These are phyloP conservation scores for Leccinum uliginosum DNA, from an alignment of 768 basidiomycete genomes.

Conservation along the genomic window DNA sequence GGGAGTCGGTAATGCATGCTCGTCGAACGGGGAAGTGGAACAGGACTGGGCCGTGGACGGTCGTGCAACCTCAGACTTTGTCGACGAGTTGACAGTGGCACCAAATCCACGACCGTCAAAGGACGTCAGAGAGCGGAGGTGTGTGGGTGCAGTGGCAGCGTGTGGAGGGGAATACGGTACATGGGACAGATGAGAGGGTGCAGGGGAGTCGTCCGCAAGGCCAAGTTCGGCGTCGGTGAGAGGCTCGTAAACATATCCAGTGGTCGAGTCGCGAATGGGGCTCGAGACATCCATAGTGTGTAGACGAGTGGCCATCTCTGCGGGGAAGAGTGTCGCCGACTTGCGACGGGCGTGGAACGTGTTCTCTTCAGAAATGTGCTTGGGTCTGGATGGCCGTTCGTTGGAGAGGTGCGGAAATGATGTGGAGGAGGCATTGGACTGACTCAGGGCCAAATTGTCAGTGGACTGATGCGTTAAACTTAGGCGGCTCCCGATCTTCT, in stretches of 20 bases:
- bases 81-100: not conserved
- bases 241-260: slow-evolving; percentile 26
- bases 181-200: slow-evolving; percentile 16
- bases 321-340: slow-evolving; percentile 31
- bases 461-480: slow-evolving; percentile 23
- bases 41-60: slow-evolving; percentile 13
- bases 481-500: slow-evolving; percentile 30
- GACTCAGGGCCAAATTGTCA: slow-evolving; percentile 24
- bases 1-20: slow-evolving; percentile 48
- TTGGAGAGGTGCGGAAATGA: slow-evolving; percentile 22
- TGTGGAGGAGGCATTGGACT: slow-evolving; percentile 22
- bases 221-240: slow-evolving; percentile 30
- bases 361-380: slow-evolving; percentile 27
- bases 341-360: slow-evolving; percentile 34
- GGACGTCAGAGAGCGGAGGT: slow-evolving; percentile 23
- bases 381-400: slow-evolving; percentile 24
- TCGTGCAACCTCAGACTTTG: slow-evolving; percentile 10
- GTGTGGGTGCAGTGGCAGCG: slow-evolving; percentile 8
- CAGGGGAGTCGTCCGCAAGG: slow-evolving; percentile 5
- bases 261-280: slow-evolving; percentile 20
- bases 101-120: slow-evolving; percentile 12
- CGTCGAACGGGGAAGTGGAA: slow-evolving; percentile 29
- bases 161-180: slow-evolving; percentile 7
- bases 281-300: slow-evolving; percentile 30
- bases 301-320: slow-evolving; percentile 24